These are phyloP conservation scores for Cinnamomum chago DNA, from an alignment of 164 flowering plant species.

Conservation along the genomic window DNA sequence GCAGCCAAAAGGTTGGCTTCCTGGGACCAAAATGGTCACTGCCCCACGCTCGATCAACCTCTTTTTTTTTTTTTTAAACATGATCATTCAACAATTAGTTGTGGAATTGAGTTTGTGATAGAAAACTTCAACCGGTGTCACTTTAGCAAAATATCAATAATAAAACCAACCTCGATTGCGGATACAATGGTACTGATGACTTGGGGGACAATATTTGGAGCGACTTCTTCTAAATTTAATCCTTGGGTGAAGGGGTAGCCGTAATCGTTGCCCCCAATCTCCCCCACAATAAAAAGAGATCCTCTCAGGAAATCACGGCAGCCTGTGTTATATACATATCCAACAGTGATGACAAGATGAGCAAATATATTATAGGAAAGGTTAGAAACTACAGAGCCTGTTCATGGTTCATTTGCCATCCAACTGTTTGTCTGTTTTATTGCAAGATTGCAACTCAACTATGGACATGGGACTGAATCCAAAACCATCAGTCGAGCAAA, in stretches of 20 bases:
- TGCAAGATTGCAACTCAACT: no score
- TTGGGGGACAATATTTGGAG: neutral
- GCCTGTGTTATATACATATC: neutral
- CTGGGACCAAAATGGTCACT: slow-evolving; percentile 44
- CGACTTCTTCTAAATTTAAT: neutral
- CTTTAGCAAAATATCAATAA: neutral
- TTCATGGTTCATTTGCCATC: no score
- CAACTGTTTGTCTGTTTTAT: no score
- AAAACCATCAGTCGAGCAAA: no score
- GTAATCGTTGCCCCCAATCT: slow-evolving; percentile 39
- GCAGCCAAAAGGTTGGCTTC: slow-evolving; percentile 53
- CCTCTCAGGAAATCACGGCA: slow-evolving; percentile 5
- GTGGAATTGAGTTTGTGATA: neutral
- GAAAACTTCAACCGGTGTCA: neutral
- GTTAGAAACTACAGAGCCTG: no score
- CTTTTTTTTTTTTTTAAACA: slow-evolving; percentile 11
- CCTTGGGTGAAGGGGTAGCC: slow-evolving; percentile 3
- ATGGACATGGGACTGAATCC: no score
- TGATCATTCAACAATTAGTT: neutral
- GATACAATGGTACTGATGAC: neutral
- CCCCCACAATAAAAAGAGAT: slow-evolving; percentile 30
- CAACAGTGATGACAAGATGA: no score
- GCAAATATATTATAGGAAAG: no score
- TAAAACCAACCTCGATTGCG: neutral
- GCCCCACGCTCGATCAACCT: slow-evolving; percentile 52